phyloP scores from a whole-genome alignment of 345 rosid genomes.

The Hibiscus tridactylites region DNA sequence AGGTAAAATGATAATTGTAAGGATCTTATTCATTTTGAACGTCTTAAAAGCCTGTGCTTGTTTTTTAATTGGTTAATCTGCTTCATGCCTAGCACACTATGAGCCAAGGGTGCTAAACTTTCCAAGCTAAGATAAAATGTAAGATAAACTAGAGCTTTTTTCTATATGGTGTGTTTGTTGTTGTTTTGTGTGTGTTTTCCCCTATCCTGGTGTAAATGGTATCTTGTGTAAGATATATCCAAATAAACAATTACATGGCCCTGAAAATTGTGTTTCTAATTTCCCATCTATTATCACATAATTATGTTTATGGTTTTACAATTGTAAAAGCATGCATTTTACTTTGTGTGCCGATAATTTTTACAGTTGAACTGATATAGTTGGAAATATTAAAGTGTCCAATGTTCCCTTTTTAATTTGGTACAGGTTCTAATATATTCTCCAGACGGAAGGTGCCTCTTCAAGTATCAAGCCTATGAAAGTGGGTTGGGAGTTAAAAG shows the following conservation, averaged over 20 bases:
- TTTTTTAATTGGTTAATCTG: background rate
- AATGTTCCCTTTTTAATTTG: background rate
- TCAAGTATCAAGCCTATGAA: constrained; percentile 91
- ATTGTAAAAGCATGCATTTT: background rate
- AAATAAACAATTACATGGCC: background rate
- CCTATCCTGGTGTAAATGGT: background rate
- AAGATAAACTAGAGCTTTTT: background rate
- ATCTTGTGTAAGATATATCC: background rate
- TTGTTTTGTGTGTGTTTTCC: background rate
- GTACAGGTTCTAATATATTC: constrained; percentile 84
- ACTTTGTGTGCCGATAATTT: background rate
- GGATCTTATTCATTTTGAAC: background rate
- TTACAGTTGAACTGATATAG: background rate
- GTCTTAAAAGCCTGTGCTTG: background rate
- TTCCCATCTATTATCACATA: background rate
- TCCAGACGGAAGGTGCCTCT: constrained; percentile 92
- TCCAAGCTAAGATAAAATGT: background rate
- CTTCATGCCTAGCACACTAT: background rate
- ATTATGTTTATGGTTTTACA: background rate
- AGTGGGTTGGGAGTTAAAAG: constrained; percentile 93
- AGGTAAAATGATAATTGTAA: background rate
- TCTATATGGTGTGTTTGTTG: background rate
- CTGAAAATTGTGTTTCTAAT: background rate
- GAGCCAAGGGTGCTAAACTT: background rate
- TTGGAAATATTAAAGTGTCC: background rate